Conservation (phyloP, 1,139 yeast genomes). For the Nakaseomyces nivariensis region DNA sequence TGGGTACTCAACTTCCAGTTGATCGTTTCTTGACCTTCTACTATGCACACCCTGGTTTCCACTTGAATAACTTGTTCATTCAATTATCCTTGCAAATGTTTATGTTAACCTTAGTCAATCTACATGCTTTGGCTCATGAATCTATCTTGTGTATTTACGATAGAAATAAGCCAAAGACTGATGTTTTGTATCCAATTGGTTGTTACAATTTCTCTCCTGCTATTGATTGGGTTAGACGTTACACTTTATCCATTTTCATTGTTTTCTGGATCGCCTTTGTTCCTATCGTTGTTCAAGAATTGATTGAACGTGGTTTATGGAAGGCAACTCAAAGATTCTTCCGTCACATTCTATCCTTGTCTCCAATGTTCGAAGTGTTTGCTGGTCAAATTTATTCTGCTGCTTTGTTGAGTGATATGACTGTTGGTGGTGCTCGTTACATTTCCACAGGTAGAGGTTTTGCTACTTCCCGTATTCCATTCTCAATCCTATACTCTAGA, state of each 20-base stretch:
- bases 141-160: conserved; percentile 77
- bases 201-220: conserved; percentile 90
- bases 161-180: conserved; percentile 77
- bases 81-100: conserved; percentile 88
- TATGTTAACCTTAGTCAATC: conserved; percentile 82
- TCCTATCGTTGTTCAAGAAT: conserved; percentile 93
- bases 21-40: conserved; percentile 96
- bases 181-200: conserved; percentile 75
- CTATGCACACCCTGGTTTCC: conserved; percentile 99
- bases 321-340: conserved; percentile 84
- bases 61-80: conserved; percentile 90
- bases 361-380: conserved; percentile 96
- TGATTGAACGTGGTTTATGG: conserved; percentile 97
- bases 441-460: conserved; percentile 99
- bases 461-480: conserved; percentile 98
- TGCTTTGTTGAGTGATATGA: conserved; percentile 78
- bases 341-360: conserved; percentile 80
- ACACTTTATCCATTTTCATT: conserved; percentile 93
- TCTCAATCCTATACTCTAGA: conserved; percentile 88
- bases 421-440: conserved; percentile 99
- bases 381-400: conserved; percentile 96
- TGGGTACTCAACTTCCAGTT: conserved; percentile 93
- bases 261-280: conserved; percentile 95
- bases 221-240: conserved; percentile 94
- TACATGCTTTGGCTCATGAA: conserved; percentile 87